These are phyloP conservation scores for Kazachstania martiniae DNA, from an alignment of 805 yeast species.

Conservation along the genomic window DNA sequence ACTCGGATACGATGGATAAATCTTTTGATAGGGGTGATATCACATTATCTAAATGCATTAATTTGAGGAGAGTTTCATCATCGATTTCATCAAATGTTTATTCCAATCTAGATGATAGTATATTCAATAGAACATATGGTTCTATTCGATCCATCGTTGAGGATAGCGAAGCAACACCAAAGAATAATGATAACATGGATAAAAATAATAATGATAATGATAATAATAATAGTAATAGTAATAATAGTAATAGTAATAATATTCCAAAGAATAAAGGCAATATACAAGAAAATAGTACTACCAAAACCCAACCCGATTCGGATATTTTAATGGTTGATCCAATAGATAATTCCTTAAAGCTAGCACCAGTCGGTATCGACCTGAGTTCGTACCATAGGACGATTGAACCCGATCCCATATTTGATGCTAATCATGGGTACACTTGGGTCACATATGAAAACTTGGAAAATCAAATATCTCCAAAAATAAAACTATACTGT, in stretches of 20 bases:
- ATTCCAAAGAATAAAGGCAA: neutral
- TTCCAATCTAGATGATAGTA: constrained; percentile 7
- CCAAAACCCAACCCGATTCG: constrained; percentile 3
- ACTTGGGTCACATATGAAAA: constrained; percentile 4
- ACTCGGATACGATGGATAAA: constrained; percentile 1
- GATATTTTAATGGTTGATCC: constrained; percentile 14
- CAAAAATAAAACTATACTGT: constrained; percentile 5
- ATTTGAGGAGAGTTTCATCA: constrained; percentile 28
- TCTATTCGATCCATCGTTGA: neutral
- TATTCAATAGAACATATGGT: neutral
- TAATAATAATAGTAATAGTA: neutral
- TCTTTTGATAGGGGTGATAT: constrained; percentile 27
- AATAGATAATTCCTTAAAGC: constrained; percentile 13
- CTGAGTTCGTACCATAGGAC: neutral
- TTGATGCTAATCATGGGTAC: constrained; percentile 5
- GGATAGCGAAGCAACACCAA: neutral
- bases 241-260: neutral
- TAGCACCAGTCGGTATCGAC: constrained; percentile 9
- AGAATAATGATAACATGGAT: neutral
- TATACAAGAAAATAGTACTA: neutral
- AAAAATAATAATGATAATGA: neutral
- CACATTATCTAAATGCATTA: constrained; percentile 30
- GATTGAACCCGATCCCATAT: constrained; percentile 2
- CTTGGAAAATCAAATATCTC: neutral
- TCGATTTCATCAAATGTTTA: constrained; percentile 25